A percentile compares a stretch with the other conserved stretches of the same genome.
Conservation (phyloP, 257 asterid genomes). For the Anisodus tanguticus region DNA sequence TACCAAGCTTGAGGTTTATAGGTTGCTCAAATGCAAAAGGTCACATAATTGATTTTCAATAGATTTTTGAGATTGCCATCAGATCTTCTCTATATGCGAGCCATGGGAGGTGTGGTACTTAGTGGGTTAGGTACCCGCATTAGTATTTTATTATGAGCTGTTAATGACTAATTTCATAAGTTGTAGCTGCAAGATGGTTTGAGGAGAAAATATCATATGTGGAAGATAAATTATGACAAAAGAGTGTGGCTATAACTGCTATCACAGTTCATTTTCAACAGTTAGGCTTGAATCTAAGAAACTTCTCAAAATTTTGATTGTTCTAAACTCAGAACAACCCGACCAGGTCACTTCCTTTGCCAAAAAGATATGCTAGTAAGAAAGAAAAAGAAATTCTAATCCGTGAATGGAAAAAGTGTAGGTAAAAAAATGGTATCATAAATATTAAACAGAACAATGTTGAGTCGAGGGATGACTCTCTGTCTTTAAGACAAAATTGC, state of each 20-base stretch:
- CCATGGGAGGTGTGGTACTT: neutral
- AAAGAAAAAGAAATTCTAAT: neutral
- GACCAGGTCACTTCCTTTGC: neutral
- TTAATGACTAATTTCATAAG: neutral
- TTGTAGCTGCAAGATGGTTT: neutral
- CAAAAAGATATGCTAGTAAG: neutral
- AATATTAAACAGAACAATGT: no score
- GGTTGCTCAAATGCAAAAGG: neutral
- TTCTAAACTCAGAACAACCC: neutral
- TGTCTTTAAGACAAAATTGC: no score
- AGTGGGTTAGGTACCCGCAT: neutral
- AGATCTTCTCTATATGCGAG: neutral
- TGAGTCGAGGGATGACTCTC: no score
- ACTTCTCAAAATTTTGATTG: neutral
- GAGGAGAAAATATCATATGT: neutral
- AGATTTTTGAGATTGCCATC: neutral
- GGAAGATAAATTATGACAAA: constrained; percentile 25
- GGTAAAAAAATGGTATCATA: no score
- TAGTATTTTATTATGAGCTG: neutral
- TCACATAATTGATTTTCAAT: neutral
- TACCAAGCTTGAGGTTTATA: neutral
- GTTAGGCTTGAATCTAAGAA: neutral
- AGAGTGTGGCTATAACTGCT: neutral
- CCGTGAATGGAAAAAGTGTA: neutral
- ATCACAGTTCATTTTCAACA: neutral